These are phyloP conservation scores for Pythium folliculosum DNA, from an alignment of 352 stramenopile genomes.

Conservation along the genomic window DNA sequence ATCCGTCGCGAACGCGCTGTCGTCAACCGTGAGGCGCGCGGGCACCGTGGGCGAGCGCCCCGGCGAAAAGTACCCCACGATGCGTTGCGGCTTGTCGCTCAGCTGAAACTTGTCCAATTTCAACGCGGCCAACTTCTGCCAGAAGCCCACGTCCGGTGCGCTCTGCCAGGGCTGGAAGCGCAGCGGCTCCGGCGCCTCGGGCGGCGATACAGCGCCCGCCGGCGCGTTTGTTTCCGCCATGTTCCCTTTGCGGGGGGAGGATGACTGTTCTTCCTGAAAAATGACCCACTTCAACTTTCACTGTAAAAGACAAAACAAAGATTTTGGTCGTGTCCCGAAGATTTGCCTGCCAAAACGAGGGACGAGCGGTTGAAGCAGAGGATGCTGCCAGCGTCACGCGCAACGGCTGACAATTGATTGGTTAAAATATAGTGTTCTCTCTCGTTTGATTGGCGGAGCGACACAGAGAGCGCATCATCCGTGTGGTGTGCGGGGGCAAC, in stretches of 20 bases:
- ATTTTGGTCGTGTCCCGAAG: not conserved
- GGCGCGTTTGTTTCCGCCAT: slow-evolving; percentile 9
- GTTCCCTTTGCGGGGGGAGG: not conserved
- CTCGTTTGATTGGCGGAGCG: slow-evolving; percentile 10
- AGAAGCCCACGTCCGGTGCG: slow-evolving; percentile 81
- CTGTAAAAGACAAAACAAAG: slow-evolving; percentile 18
- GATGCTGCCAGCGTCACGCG: not conserved
- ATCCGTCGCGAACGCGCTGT: slow-evolving; percentile 55
- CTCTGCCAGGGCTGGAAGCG: slow-evolving; percentile 86
- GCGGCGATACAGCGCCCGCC: not conserved
- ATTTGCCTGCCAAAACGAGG: not conserved
- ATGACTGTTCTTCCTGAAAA: not conserved
- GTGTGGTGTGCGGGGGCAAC: slow-evolving; percentile 8
- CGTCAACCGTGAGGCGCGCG: slow-evolving; percentile 71
- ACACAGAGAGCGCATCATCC: slow-evolving; percentile 13
- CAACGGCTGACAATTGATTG: slow-evolving; percentile 8
- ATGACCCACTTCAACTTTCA: slow-evolving; percentile 28
- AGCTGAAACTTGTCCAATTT: slow-evolving; percentile 87
- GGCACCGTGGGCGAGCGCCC: slow-evolving; percentile 62
- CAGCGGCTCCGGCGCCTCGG: slow-evolving; percentile 42
- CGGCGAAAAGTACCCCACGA: slow-evolving; percentile 71
- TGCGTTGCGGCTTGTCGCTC: slow-evolving; percentile 56
- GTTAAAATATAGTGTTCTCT: not conserved
- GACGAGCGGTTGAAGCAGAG: not conserved
- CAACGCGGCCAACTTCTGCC: slow-evolving; percentile 71